Conservation (phyloP, 345 rosid genomes). For the Hibiscus trionum region DNA sequence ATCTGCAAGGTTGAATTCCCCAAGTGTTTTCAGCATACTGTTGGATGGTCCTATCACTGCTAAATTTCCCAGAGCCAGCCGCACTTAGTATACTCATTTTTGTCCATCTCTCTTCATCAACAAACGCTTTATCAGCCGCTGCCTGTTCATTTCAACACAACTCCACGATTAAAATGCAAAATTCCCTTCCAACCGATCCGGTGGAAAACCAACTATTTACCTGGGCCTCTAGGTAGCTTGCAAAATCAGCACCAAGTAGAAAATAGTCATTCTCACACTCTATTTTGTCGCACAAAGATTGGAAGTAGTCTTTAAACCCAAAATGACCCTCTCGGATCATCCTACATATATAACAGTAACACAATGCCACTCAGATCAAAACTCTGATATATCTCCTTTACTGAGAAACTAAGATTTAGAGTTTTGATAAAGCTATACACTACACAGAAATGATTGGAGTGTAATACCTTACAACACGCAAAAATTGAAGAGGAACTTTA, state of each 20-base stretch:
- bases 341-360: slow-evolving; percentile 7
- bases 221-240: slow-evolving; percentile 10
- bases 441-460: background rate
- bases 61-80: slow-evolving; percentile 37
- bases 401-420: background rate
- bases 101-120: slow-evolving; percentile 37
- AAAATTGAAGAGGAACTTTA: slow-evolving; percentile 42
- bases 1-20: slow-evolving; percentile 33
- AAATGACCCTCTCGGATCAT: slow-evolving; percentile 40
- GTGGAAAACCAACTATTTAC: background rate
- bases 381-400: background rate
- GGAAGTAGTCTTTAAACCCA: slow-evolving; percentile 30
- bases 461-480: slow-evolving; percentile 36
- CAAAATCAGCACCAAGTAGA: slow-evolving; percentile 35
- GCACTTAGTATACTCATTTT: slow-evolving; percentile 38
- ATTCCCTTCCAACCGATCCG: background rate
- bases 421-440: background rate
- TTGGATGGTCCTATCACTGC: slow-evolving; percentile 36
- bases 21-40: slow-evolving; percentile 38
- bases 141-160: slow-evolving; percentile 21
- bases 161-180: background rate
- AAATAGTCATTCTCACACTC: slow-evolving; percentile 28
- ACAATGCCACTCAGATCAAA: background rate
- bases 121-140: slow-evolving; percentile 40
- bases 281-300: slow-evolving; percentile 32